Evolutionary conservation across 2,329 filamentous ascomycete species (phyloP).

Genomic region (Pestalotiopsis sp.): DNA sequence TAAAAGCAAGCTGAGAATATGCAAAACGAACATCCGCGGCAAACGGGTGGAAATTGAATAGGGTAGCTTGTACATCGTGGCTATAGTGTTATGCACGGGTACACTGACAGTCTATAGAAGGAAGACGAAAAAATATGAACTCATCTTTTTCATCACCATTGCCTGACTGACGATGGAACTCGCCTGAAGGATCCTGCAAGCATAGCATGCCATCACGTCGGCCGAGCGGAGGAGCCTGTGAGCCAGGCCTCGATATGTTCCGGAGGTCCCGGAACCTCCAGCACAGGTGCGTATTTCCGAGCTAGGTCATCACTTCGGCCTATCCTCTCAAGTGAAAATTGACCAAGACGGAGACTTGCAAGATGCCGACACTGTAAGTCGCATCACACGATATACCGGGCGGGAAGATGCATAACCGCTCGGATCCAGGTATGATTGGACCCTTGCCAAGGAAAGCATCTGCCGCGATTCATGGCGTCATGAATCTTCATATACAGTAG

Average conservation of each 20-base stretch:
- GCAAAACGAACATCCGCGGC: background rate
- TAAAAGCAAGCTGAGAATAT: background rate
- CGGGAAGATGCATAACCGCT: background rate
- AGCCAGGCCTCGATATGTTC: background rate
- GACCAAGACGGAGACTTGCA: background rate
- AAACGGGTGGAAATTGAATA: background rate
- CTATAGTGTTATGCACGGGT: background rate
- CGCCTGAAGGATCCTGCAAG: background rate
- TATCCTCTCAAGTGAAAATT: background rate
- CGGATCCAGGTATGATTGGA: background rate
- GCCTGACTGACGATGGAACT: background rate
- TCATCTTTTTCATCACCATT: background rate
- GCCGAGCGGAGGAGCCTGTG: background rate
- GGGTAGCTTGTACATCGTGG: background rate
- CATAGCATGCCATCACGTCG: background rate
- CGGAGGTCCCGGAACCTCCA: background rate
- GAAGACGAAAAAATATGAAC: background rate
- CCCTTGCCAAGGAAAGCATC: background rate
- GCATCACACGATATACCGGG: background rate
- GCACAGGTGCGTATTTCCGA: background rate
- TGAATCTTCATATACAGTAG: background rate
- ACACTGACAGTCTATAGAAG: background rate
- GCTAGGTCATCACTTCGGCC: background rate
- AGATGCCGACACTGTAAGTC: background rate
- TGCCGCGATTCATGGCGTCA: background rate